phyloP scores from a whole-genome alignment of 345 rosid genomes.

The Draba incana region DNA sequence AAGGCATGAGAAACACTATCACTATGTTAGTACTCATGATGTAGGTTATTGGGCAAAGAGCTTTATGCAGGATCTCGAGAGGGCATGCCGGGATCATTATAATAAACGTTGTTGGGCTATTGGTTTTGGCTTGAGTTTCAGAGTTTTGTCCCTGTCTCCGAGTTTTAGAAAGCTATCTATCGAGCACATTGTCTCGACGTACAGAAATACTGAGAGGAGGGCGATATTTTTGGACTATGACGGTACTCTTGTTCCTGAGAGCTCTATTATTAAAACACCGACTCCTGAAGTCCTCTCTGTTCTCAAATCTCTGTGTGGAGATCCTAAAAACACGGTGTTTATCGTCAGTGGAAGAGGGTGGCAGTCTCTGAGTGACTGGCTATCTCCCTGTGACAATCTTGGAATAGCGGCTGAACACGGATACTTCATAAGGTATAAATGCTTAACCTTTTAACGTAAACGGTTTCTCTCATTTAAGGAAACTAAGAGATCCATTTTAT shows the following conservation, averaged over 20 bases:
- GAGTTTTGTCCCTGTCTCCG: conserved; percentile 72
- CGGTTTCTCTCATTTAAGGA: background rate
- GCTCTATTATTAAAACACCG: conserved; percentile 62
- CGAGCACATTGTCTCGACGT: conserved; percentile 65
- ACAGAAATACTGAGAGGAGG: conserved; percentile 60
- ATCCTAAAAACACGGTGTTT: conserved; percentile 73
- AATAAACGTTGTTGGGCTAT: conserved; percentile 81
- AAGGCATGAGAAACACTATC: conserved; percentile 81
- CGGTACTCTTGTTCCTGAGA: conserved; percentile 71
- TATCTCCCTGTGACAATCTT: conserved; percentile 67
- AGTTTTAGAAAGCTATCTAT: conserved; percentile 64
- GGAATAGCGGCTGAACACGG: conserved; percentile 95
- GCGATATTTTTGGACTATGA: conserved; percentile 83
- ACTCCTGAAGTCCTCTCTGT: conserved; percentile 59
- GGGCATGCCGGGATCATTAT: conserved; percentile 73
- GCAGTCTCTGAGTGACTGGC: conserved; percentile 62
- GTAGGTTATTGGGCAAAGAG: conserved; percentile 82
- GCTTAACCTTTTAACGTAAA: background rate
- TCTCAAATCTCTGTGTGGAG: conserved; percentile 56
- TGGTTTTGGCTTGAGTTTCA: conserved; percentile 73
- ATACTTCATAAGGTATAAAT: conserved; percentile 59
- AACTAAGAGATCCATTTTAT: conserved; percentile 4
- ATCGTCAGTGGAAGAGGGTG: conserved; percentile 80
- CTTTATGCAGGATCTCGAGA: conserved; percentile 69
- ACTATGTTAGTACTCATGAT: conserved; percentile 71